A percentile compares a stretch with the other conserved stretches of the same genome.
phyloP scores from a whole-genome alignment of 768 basidiomycete genomes.

The Russula lepida region DNA sequence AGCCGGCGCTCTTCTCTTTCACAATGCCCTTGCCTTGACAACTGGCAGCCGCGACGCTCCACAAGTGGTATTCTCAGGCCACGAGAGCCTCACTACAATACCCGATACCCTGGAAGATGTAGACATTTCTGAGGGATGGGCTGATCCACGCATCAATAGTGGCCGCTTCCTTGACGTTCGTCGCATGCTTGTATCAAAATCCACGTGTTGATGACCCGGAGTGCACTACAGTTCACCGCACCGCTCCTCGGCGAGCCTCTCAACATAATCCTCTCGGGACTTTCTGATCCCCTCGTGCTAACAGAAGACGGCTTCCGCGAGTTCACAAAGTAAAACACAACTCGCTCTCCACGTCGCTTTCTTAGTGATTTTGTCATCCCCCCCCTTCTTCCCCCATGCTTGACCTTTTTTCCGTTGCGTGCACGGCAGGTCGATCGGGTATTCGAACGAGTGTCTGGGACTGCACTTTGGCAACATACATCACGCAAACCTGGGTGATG shows the following conservation, averaged over 20 bases:
- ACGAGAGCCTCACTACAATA: neutral
- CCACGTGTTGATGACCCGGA: neutral
- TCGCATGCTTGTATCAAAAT: neutral
- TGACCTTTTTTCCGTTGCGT: neutral
- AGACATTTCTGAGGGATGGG: slow-evolving; percentile 35
- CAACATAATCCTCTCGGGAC: slow-evolving; percentile 73
- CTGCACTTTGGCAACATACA: slow-evolving; percentile 70
- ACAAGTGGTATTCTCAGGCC: neutral
- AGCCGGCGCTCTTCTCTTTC: neutral
- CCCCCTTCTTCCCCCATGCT: neutral
- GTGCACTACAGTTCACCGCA: slow-evolving; percentile 47
- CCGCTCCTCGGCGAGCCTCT: slow-evolving; percentile 67
- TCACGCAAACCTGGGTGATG: slow-evolving; percentile 77
- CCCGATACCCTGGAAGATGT: slow-evolving; percentile 6
- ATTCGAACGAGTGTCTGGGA: slow-evolving; percentile 75
- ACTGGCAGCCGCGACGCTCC: neutral
- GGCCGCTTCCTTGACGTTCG: slow-evolving; percentile 72
- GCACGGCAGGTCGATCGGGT: slow-evolving; percentile 59
- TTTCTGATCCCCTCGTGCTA: slow-evolving; percentile 72
- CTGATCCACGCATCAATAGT: slow-evolving; percentile 65
- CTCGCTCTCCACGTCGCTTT: slow-evolving; percentile 3
- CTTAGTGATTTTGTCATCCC: neutral
- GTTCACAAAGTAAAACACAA: slow-evolving; percentile 50
- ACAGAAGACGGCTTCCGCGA: slow-evolving; percentile 60
- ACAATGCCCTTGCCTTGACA: neutral